Base-by-base conservation (phyloP, 768 basidiomycete genomes). In the Trametes gibbosa region DNA sequence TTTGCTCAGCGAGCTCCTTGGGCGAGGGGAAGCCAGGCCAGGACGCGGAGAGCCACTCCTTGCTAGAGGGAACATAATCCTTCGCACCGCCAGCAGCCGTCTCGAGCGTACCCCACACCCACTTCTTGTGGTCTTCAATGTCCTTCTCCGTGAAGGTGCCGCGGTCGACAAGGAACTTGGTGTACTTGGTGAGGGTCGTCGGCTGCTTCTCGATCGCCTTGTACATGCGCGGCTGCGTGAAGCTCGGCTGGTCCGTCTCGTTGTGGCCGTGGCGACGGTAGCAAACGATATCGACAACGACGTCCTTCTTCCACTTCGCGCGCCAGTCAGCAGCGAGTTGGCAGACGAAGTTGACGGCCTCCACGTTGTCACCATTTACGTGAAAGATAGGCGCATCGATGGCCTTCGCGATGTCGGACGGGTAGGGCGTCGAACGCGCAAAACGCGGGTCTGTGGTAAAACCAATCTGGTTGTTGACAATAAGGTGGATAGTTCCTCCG, bases 201-300 rank as follows among this genome's bases (percentile, higher is more conserved):
- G 90, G 91, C 75, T 98, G 94, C 68, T 92, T 90, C 76, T 87
- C 86, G 71, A 99, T 97, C 29, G 95, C 92, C 73, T 93, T 83
- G 80, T 99, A 99, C 97, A 98, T 99, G 63, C 92, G 83, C 7
- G 97, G 97, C 73, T 99, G 97, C 10, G 97, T 98, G 79, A 99
- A 99, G 73, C 85, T 90, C 24, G 97, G 97, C 73, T 99, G 97
- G 70, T 99, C 97, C 10, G 95, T 98, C 75, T 99, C 97, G 74
- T 99, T 99, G 77, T 99, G 97, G n/a, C 97, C 97, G 71, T 98
- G 86, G 54, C 95, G 93, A 63, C 97, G 91, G 79, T 98, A 99
- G 77, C 97, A 99, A 57, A 99, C 95, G 57, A 99, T 93, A 74
- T 99, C 96, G 62, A 99, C 77, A 67, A 99, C 96, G 62, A 99